These are phyloP conservation scores for Mycena alexandri DNA, from an alignment of 768 basidiomycete genomes.

Conservation along the genomic window DNA sequence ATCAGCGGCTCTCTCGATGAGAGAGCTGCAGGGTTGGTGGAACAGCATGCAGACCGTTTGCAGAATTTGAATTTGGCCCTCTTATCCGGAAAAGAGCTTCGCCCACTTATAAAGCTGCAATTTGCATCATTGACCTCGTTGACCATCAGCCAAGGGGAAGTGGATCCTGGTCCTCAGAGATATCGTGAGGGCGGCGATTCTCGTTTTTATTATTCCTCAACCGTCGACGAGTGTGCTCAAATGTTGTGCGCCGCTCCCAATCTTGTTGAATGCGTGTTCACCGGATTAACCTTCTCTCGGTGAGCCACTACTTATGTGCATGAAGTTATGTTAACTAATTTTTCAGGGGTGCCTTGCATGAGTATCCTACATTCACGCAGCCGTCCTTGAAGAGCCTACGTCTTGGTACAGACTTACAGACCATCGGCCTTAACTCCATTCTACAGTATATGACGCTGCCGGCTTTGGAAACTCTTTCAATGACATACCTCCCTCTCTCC, in stretches of 20 bases:
- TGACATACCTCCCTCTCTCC: neutral
- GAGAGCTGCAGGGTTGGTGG: neutral
- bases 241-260: neutral
- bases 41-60: neutral
- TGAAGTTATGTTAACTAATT: too few relatives aligned
- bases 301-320: too few relatives aligned
- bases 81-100: neutral
- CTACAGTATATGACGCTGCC: neutral
- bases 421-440: neutral
- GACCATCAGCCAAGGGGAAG: neutral
- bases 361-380: conserved; percentile 1
- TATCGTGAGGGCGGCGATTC: neutral
- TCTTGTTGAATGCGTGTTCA: neutral
- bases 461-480: conserved; percentile 2
- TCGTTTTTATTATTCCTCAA: neutral
- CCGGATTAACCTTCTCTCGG: too few relatives aligned
- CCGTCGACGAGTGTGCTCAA: neutral
- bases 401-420: neutral
- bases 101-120: neutral
- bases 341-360: too few relatives aligned
- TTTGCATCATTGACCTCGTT: neutral
- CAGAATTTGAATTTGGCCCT: neutral
- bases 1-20: neutral
- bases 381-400: neutral
- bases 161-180: neutral